A percentile compares a stretch with the other conserved stretches of the same genome.
Evolutionary conservation across 2,329 filamentous ascomycete genomes (phyloP).

Genomic region (Sclerotinia nivalis): DNA sequence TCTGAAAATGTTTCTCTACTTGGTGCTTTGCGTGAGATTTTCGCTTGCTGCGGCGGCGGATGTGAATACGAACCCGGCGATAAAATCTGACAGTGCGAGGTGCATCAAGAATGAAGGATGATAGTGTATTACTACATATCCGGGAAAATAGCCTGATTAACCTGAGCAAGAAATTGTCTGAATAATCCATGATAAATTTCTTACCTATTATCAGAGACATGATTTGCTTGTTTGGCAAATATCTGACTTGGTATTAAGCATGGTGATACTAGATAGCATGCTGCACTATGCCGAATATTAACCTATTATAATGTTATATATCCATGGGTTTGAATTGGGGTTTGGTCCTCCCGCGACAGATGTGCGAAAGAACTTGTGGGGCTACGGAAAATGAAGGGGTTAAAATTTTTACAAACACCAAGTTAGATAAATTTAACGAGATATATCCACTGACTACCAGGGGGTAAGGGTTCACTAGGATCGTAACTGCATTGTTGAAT

Average conservation of each 20-base stretch:
- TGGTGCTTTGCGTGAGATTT: conserved; percentile 5
- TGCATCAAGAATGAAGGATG: conserved; percentile 20
- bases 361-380: conserved; percentile 18
- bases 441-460: not conserved
- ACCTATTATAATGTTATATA: not conserved
- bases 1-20: not conserved
- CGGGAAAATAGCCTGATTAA: conserved; percentile 14
- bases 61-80: conserved; percentile 23
- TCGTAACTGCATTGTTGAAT: conserved; percentile 19
- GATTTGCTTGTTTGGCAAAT: not conserved
- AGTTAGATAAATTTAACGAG: conserved; percentile 11
- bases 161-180: not conserved
- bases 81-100: conserved; percentile 18
- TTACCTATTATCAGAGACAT: not conserved
- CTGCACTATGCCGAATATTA: conserved; percentile 7
- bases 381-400: conserved; percentile 15
- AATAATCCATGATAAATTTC: conserved; percentile 18
- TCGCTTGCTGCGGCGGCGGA: conserved; percentile 23
- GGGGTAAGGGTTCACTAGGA: conserved; percentile 2
- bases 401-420: not conserved
- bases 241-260: not conserved
- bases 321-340: not conserved
- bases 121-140: conserved; percentile 17
- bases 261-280: not conserved
- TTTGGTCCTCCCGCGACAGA: conserved; percentile 12